Evolutionary conservation across 106 monocot species (phyloP), one percentile per base, ranked within the genome.

Genomic region (Alisma plantagoaquatica): DNA sequence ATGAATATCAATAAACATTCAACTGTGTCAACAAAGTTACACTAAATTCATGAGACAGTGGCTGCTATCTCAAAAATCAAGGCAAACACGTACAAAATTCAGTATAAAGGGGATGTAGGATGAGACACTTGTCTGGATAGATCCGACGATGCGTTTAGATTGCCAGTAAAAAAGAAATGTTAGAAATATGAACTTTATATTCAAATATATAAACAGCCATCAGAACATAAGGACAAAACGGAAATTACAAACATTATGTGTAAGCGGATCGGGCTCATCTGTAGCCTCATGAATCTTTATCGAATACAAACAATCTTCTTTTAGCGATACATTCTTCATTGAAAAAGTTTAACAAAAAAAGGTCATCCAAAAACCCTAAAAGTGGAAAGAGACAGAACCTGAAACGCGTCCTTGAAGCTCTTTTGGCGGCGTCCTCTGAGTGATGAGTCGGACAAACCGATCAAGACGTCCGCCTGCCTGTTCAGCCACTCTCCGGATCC

Each of bases 391-490:
- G n/a, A 16, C 8, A 29, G 19, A 25, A 57, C 57, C 57, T 57
- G 41, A 57, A 57, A 57, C 2, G 28, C 43, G n/a, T 57, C 57
- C n/a, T 21, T 17, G 12, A 43, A 33, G 21, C 57, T 57, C 57
- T 43, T 57, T 43, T 57, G 42, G 15, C 41, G 19, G n/a, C n/a
- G n/a, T 24, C 42, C 57, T 26, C 41, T 43, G 6, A 57, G 21
- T 1, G 33, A 38, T 8, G 43, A 33, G 14, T 43, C 57, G 15
- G 57, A 41, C 3, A 57, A 17, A 24, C 57, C 57, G 17, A 57
- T 57, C 57, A 57, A 19, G 2, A 23, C 41, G 16, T 57, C 57
- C 6, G 25, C 33, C 4, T 33, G 42, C 2, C 26, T 41, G 28
- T 43, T 33, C 10, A 57, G 38, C 57, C 57, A 57, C 24, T 57